A percentile compares a stretch with the other conserved stretches of the same genome.
phyloP scores from a whole-genome alignment of 805 yeast species.

The Candida ipomoeae region DNA sequence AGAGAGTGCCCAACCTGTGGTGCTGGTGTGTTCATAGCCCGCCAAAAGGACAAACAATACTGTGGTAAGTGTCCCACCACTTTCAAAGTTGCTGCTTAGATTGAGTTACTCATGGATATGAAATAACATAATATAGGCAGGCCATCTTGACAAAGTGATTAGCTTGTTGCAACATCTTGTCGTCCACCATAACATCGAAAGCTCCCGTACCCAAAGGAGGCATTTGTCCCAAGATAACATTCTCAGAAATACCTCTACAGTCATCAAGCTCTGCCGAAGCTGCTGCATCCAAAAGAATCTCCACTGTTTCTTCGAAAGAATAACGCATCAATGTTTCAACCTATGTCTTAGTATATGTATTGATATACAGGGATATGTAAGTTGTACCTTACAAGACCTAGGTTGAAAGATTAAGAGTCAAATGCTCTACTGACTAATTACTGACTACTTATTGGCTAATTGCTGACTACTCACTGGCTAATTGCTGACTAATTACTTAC shows the following conservation, averaged over 20 bases:
- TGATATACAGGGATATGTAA: no score
- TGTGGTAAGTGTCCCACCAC: conserved; percentile 99
- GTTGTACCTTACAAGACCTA: no score
- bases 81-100: conserved; percentile 47
- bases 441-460: no score
- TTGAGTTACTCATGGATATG: conserved; percentile 9
- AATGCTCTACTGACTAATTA: no score
- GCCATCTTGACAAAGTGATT: conserved; percentile 16
- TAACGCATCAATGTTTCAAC: conserved; percentile 99
- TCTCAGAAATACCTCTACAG: conserved; percentile 97
- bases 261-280: conserved; percentile 97
- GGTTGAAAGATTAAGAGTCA: no score
- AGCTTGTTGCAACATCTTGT: conserved; percentile 67
- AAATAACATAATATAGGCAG: conserved; percentile 8
- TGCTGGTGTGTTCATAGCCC: conserved; percentile 99
- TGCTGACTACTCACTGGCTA: no score
- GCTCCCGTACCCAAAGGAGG: conserved; percentile 99
- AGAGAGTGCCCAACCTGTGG: conserved; percentile 97
- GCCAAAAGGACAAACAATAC: conserved; percentile 98
- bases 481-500: no score
- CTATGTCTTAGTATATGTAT: no score
- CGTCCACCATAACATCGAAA: conserved; percentile 93
- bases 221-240: conserved; percentile 95
- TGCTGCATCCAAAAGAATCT: conserved; percentile 95
- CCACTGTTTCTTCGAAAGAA: conserved; percentile 98